Percentiles rank a stretch among this genome's conserved stretches.
Conservation (phyloP, 1,284 basidiomycete genomes). For the Ustilago curta region DNA sequence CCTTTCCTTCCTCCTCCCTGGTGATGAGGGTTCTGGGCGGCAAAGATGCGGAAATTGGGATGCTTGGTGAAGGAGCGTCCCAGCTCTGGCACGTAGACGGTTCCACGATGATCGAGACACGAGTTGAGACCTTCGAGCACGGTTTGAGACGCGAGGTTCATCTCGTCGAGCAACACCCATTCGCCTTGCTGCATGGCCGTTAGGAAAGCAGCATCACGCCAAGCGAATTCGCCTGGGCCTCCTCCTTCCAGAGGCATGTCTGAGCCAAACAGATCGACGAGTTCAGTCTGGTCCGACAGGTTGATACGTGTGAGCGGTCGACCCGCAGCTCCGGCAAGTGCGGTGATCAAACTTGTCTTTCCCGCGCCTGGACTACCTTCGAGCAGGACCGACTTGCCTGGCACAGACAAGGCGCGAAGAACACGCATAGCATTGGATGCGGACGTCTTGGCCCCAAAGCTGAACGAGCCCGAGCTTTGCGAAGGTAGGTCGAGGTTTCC, state of each 20-base stretch:
- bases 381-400: slow-evolving; percentile 86
- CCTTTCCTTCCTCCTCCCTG: slow-evolving; percentile 99
- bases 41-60: slow-evolving; percentile 93
- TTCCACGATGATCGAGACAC: slow-evolving; percentile 93
- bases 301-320: slow-evolving; percentile 94
- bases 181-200: slow-evolving; percentile 80
- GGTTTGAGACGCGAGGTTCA: slow-evolving; percentile 92
- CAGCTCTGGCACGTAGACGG: slow-evolving; percentile 94
- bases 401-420: slow-evolving; percentile 87
- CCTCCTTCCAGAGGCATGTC: slow-evolving; percentile 96
- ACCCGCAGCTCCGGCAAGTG: slow-evolving; percentile 84
- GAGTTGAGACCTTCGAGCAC: slow-evolving; percentile 98
- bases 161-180: slow-evolving; percentile 97
- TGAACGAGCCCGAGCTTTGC: slow-evolving; percentile 73
- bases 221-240: slow-evolving; percentile 89
- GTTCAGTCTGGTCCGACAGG: slow-evolving; percentile 96
- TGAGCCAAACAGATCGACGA: slow-evolving; percentile 95
- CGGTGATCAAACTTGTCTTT: slow-evolving; percentile 92
- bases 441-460: slow-evolving; percentile 88
- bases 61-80: slow-evolving; percentile 89
- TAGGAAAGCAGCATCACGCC: slow-evolving; percentile 97
- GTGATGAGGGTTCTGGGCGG: slow-evolving; percentile 94
- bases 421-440: slow-evolving; percentile 89
- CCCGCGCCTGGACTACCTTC: slow-evolving; percentile 99
- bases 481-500: slow-evolving; percentile 71